Evolutionary conservation across 352 stramenopile genomes (phyloP).

Genomic region (Globisporangium heterothallicum): DNA sequence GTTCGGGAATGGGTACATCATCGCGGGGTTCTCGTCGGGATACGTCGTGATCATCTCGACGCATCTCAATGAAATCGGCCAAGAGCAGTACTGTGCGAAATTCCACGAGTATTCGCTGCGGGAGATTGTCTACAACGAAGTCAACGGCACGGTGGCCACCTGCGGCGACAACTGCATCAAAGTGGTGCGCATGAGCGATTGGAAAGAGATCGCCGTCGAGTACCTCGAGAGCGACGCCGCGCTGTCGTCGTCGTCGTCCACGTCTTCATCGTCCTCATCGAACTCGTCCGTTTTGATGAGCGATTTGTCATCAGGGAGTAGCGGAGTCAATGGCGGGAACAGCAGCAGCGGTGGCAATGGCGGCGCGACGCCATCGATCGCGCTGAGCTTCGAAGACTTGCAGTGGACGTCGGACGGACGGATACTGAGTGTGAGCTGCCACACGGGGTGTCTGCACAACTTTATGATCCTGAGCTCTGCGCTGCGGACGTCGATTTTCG

Average conservation of each 20-base stretch:
- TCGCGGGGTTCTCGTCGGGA: slow-evolving; percentile 87
- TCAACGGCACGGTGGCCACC: slow-evolving; percentile 82
- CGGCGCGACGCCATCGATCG: slow-evolving; percentile 16
- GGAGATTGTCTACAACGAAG: slow-evolving; percentile 76
- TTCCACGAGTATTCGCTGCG: slow-evolving; percentile 74
- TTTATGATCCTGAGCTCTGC: slow-evolving; percentile 80
- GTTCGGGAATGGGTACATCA: slow-evolving; percentile 88
- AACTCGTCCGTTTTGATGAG: neutral
- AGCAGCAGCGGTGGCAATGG: slow-evolving; percentile 5
- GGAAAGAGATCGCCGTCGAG: slow-evolving; percentile 82
- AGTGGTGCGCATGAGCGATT: slow-evolving; percentile 89
- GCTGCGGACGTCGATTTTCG: slow-evolving; percentile 51
- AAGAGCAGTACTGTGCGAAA: slow-evolving; percentile 83
- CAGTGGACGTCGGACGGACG: slow-evolving; percentile 87
- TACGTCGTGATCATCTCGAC: slow-evolving; percentile 91
- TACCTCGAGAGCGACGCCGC: slow-evolving; percentile 54
- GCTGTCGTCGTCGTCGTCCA: slow-evolving; percentile 15
- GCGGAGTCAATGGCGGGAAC: slow-evolving; percentile 13
- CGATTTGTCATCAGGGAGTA: slow-evolving; percentile 19
- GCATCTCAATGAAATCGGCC: slow-evolving; percentile 83
- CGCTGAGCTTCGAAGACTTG: slow-evolving; percentile 64
- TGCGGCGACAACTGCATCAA: slow-evolving; percentile 88
- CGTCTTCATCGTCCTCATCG: neutral
- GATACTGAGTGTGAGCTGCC: slow-evolving; percentile 85
- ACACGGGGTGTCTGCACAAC: slow-evolving; percentile 85